Evolutionary conservation across 2,329 filamentous ascomycete genomes (phyloP).

Genomic region (Diaporthe vaccinii): DNA sequence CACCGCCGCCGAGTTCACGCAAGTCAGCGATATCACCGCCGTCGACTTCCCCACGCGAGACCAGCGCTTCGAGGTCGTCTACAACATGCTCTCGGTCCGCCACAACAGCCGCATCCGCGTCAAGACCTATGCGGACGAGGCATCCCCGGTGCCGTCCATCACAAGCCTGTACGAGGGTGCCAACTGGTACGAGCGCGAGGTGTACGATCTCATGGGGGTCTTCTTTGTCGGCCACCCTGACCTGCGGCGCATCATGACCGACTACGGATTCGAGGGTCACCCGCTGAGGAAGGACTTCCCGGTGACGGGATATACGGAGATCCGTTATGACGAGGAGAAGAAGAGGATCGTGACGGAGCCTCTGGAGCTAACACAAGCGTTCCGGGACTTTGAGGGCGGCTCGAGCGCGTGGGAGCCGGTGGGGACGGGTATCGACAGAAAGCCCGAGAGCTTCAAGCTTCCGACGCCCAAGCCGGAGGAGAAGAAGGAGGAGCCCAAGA

Average conservation of each 20-base stretch:
- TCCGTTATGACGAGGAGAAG: slow-evolving; percentile 99
- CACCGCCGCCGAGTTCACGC: slow-evolving; percentile 96
- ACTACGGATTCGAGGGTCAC: slow-evolving; percentile 99
- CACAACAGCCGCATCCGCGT: slow-evolving; percentile 97
- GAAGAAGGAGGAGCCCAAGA: slow-evolving; percentile 92
- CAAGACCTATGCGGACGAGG: slow-evolving; percentile 99
- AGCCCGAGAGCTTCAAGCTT: slow-evolving; percentile 90
- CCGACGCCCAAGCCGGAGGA: slow-evolving; percentile 96
- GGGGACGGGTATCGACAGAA: slow-evolving; percentile 79
- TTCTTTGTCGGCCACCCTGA: slow-evolving; percentile 98
- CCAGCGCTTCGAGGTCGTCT: slow-evolving; percentile 97
- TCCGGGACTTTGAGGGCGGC: slow-evolving; percentile 97
- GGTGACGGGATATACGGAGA: slow-evolving; percentile 96
- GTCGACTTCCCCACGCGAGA: slow-evolving; percentile 97
- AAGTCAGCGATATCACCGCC: slow-evolving; percentile 91
- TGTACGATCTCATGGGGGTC: slow-evolving; percentile 97
- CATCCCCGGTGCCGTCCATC: slow-evolving; percentile 90
- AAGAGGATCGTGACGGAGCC: slow-evolving; percentile 99
- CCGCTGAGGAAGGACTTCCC: slow-evolving; percentile 98
- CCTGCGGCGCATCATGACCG: slow-evolving; percentile 97
- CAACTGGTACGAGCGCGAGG: slow-evolving; percentile 98
- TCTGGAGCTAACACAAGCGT: slow-evolving; percentile 96
- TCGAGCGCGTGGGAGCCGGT: slow-evolving; percentile 78
- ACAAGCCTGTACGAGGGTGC: slow-evolving; percentile 91
- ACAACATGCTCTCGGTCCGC: slow-evolving; percentile 95